Conservation (phyloP, 2,329 filamentous ascomycete species). For the Colletotrichum limetticola region DNA sequence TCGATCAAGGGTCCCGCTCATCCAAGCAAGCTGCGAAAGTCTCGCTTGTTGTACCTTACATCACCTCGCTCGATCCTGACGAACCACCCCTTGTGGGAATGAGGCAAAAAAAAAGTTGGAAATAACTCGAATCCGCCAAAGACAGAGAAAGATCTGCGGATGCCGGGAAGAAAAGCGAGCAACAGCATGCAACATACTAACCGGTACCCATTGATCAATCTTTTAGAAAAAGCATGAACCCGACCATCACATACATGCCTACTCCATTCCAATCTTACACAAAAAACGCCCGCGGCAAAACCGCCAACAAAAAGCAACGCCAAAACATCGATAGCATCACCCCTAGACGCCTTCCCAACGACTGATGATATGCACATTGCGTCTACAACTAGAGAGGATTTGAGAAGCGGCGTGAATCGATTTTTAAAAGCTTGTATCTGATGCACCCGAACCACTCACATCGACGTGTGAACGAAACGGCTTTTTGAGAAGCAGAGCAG, state of each 20-base stretch:
- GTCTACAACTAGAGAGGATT: background rate
- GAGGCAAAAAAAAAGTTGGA: conserved; percentile 24
- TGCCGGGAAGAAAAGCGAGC: conserved; percentile 3
- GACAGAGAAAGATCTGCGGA: conserved; percentile 12
- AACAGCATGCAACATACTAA: background rate
- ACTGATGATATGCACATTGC: conserved; percentile 3
- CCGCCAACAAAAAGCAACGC: conserved; percentile 24
- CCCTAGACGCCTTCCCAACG: background rate
- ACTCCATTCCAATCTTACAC: conserved; percentile 41
- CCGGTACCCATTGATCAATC: background rate
- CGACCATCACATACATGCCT: background rate
- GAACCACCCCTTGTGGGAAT: conserved; percentile 1
- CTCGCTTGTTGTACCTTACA: conserved; percentile 1
- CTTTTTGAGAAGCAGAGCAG: background rate
- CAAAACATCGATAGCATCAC: background rate
- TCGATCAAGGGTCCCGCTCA: conserved; percentile 7
- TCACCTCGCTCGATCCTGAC: conserved; percentile 14
- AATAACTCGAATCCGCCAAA: conserved; percentile 3
- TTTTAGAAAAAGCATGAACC: conserved; percentile 28
- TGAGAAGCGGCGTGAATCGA: conserved; percentile 15
- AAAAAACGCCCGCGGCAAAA: conserved; percentile 1
- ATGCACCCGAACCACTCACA: conserved; percentile 10
- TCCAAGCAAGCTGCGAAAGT: background rate
- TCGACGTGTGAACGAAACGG: background rate
- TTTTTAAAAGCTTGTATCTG: conserved; percentile 6